Conservation (phyloP, 2,329 filamentous ascomycete genomes). For the Colletotrichum lindemuthianum region DNA sequence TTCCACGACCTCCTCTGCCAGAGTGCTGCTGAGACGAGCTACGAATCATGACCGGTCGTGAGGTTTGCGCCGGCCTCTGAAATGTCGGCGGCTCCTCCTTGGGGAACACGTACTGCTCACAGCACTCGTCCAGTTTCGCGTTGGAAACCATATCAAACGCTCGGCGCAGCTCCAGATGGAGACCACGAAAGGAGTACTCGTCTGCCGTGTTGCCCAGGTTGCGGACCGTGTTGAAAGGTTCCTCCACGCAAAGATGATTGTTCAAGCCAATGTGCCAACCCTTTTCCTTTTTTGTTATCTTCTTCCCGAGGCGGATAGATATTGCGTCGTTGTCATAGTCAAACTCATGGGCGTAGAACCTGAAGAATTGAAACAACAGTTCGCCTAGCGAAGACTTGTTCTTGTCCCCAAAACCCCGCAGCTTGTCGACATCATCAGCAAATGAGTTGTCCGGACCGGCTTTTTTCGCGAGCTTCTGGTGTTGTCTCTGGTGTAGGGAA, state of each 20-base stretch:
- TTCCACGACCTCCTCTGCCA: constrained; percentile 59
- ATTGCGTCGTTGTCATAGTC: constrained; percentile 87
- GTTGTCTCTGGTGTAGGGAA: constrained; percentile 79
- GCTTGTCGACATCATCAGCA: constrained; percentile 82
- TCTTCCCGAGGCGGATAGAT: constrained; percentile 83
- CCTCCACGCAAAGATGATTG: constrained; percentile 92
- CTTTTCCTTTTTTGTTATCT: constrained; percentile 85
- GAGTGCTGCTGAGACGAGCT: constrained; percentile 70
- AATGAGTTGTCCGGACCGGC: constrained; percentile 80
- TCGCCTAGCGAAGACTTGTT: constrained; percentile 87
- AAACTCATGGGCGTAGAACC: constrained; percentile 92
- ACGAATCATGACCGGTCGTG: constrained; percentile 66
- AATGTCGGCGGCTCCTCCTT: constrained; percentile 77
- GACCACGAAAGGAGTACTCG: constrained; percentile 89
- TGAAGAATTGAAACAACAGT: constrained; percentile 95
- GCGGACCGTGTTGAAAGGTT: constrained; percentile 89
- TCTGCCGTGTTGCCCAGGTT: constrained; percentile 98
- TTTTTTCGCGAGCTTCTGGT: constrained; percentile 64
- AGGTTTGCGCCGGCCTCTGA: constrained; percentile 64
- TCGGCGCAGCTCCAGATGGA: constrained; percentile 88
- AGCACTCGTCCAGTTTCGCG: constrained; percentile 83
- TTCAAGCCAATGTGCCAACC: constrained; percentile 84
- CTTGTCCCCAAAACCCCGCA: constrained; percentile 77
- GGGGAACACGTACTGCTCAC: constrained; percentile 88
- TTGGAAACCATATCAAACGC: constrained; percentile 86